Conservation (phyloP, 108 stramenopile species). For the Conticribra guillardii region DNA sequence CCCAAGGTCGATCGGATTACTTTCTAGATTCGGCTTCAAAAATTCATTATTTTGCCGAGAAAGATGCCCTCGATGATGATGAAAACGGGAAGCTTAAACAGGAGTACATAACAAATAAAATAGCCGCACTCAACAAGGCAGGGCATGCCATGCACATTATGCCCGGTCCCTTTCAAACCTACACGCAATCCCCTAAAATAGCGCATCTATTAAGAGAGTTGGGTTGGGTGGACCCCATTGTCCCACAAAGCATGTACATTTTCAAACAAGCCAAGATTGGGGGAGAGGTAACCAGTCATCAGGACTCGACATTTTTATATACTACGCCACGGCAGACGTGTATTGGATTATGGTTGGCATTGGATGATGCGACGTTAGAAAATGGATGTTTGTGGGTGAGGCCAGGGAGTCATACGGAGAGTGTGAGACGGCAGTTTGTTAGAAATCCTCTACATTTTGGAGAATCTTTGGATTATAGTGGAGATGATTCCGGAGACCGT, state of each 20-base stretch:
- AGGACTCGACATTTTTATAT: constrained; percentile 93
- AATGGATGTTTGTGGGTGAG: constrained; percentile 96
- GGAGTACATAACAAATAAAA: constrained; percentile 54
- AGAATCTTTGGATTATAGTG: constrained; percentile 26
- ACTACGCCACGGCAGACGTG: constrained; percentile 90
- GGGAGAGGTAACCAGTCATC: constrained; percentile 90
- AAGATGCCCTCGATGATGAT: constrained; percentile 52
- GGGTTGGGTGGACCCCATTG: constrained; percentile 85
- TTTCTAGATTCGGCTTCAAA: constrained; percentile 82
- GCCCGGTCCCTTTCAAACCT: constrained; percentile 68
- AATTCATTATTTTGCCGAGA: constrained; percentile 90
- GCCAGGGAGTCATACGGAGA: constrained; percentile 83
- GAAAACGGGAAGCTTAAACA: constrained; percentile 44
- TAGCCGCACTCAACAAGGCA: constrained; percentile 87
- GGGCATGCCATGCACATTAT: constrained; percentile 89
- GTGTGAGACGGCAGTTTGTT: constrained; percentile 72
- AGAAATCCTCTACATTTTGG: constrained; percentile 83
- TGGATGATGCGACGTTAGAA: constrained; percentile 90
- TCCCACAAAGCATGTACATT: constrained; percentile 96
- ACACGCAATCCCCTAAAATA: constrained; percentile 64
- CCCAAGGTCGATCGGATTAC: constrained; percentile 80
- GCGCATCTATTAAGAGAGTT: constrained; percentile 60
- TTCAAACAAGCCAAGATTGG: constrained; percentile 88
- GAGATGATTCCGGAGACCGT: constrained; percentile 34
- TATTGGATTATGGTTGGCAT: constrained; percentile 91